A percentile compares a stretch with the other conserved stretches of the same genome.
Evolutionary conservation across 768 basidiomycete species (phyloP).

Genomic region (Xerocomellus amylosporus): DNA sequence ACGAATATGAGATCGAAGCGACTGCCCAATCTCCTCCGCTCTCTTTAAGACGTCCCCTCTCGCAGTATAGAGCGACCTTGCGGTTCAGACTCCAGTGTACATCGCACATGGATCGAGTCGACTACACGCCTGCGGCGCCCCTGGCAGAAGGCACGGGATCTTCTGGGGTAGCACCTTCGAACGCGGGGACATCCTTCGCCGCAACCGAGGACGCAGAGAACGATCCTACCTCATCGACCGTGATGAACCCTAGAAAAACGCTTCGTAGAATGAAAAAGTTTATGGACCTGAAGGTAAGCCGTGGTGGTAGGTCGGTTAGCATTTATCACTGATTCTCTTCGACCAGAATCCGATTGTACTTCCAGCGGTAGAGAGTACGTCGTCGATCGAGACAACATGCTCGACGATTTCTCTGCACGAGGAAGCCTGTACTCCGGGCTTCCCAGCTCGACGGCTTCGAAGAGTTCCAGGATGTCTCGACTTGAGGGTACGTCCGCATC

Average conservation of each 20-base stretch:
- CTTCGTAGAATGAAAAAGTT: conserved; percentile 2
- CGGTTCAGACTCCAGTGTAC: neutral
- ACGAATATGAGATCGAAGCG: conserved; percentile 1
- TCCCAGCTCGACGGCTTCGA: neutral
- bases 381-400: neutral
- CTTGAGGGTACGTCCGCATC: neutral
- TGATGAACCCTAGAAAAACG: neutral
- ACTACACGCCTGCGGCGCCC: neutral
- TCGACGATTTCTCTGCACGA: neutral
- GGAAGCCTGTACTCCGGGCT: neutral
- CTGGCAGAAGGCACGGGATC: neutral
- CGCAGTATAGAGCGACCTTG: neutral
- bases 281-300: neutral
- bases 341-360: neutral
- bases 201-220: neutral
- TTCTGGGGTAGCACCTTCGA: neutral
- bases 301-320: too few relatives aligned
- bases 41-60: neutral
- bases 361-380: neutral
- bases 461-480: conserved; percentile 3
- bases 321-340: neutral
- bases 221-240: neutral
- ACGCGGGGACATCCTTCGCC: neutral
- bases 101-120: neutral
- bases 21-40: neutral